Evolutionary conservation across 1,139 yeast genomes (phyloP), one percentile per base, ranked within the genome.

Genomic region (Saccharomycopsis crataegensis): DNA sequence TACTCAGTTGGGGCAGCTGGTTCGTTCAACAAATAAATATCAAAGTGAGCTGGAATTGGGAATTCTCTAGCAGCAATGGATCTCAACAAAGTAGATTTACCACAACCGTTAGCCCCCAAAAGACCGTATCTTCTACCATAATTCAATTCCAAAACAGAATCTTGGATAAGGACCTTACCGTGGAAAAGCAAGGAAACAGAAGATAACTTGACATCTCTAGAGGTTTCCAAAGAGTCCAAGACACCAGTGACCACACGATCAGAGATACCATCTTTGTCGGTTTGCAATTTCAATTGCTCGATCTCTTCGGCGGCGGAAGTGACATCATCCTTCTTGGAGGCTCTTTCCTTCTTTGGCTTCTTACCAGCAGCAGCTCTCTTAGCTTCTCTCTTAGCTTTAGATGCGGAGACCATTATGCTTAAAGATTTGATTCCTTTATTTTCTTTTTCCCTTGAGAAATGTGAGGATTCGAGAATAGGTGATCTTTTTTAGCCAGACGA

Each of bases 181-280:
- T 93, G 99, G 83, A 93, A 93, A 63, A 90, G 80, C 64, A 93
- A 78, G 28, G 98, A 88, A 48, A 89, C 89, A 54, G 96, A 86
- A 28, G 91, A 84, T 64, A 93, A 70, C 74, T 94, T 94, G 67
- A 93, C 75, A 82, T 93, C 99, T 72, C 98, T 83, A 33, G 98
- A 90, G 28, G 98, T 91, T 46, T 70, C 78, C 69, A 93, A 76
- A 51, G 96, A 88, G 59, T 86, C 93, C 69, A 93, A 77, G 54
- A 94, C 99, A 77, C 99, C 99, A 46, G 99, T 93, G 62, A 94
- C 87, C 61, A 93, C 99, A 77, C 99, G 88, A 71, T 93, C 99
- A 47, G 96, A 88, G 57, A 93, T 69, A 63, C 98, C 98, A 65
- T 90, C 84, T 67, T 87, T 85, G 70, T 93, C 98, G 67, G 87